Evolutionary conservation across 306 rosid species (phyloP).

Genomic region (Herpetospermum pedunculosum): DNA sequence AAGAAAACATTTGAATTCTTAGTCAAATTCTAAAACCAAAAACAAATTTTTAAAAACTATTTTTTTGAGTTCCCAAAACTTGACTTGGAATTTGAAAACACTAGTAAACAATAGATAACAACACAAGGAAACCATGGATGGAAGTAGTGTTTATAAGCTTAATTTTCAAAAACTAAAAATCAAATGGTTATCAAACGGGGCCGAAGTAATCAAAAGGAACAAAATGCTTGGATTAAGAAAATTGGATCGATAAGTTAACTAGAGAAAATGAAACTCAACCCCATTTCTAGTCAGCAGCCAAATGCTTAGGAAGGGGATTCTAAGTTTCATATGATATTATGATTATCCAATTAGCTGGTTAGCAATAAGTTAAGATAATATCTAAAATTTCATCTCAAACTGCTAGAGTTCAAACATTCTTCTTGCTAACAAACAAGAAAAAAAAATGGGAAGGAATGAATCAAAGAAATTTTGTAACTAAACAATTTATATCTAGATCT

Average conservation of each 20-base stretch:
- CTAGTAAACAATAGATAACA: no score
- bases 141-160: no score
- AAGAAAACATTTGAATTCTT: no score
- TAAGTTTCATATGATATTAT: background rate
- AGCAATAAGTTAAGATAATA: background rate
- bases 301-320: background rate
- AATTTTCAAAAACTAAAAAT: no score
- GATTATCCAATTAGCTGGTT: background rate
- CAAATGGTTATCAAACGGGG: no score
- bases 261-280: background rate
- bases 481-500: background rate
- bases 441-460: background rate
- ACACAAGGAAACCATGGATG: no score
- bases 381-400: background rate
- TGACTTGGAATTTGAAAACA: no score
- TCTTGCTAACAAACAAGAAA: background rate
- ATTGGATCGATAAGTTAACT: background rate
- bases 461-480: background rate
- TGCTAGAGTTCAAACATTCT: background rate
- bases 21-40: no score
- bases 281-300: background rate
- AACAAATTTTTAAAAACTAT: no score
- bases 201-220: background rate
- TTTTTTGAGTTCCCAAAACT: no score
- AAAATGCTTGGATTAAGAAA: background rate